Evolutionary conservation across 768 basidiomycete genomes (phyloP).

Genomic region (Suillus fuscotomentosus): DNA sequence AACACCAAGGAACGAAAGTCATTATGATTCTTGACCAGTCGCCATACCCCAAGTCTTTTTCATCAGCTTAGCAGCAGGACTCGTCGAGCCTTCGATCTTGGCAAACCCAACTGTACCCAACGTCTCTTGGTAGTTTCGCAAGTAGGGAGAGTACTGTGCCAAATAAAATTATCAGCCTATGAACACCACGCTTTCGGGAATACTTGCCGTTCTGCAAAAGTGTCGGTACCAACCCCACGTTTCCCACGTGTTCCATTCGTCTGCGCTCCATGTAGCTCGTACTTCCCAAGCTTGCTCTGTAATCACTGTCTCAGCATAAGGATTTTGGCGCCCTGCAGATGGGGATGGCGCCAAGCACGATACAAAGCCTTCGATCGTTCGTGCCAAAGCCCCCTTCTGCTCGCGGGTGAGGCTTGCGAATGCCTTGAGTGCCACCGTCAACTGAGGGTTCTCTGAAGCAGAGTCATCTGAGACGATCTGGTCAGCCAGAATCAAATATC

Average conservation of each 20-base stretch:
- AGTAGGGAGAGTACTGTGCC: conserved; percentile 72
- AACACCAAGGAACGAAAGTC: background rate
- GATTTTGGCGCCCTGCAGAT: conserved; percentile 45
- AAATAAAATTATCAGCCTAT: conserved; percentile 8
- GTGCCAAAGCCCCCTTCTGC: conserved; percentile 69
- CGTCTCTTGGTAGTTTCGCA: conserved; percentile 72
- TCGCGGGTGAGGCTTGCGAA: conserved; percentile 72
- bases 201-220: conserved; percentile 76
- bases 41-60: conserved; percentile 71
- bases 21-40: conserved; percentile 52
- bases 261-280: conserved; percentile 64
- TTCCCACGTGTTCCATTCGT: conserved; percentile 84
- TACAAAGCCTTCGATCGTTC: conserved; percentile 77
- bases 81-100: conserved; percentile 55
- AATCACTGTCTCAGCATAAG: conserved; percentile 55
- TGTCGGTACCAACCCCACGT: conserved; percentile 92
- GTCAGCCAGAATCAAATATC: conserved; percentile 2
- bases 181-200: background rate
- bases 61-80: conserved; percentile 57
- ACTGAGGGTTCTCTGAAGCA: conserved; percentile 60
- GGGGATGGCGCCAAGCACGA: conserved; percentile 50
- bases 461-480: conserved; percentile 36
- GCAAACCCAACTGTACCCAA: conserved; percentile 68
- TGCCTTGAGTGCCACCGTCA: conserved; percentile 73
- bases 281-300: conserved; percentile 68